Evolutionary conservation across 306 rosid species (phyloP), one percentile per base, ranked within the genome.

Genomic region (Trifolium subterraneum): DNA sequence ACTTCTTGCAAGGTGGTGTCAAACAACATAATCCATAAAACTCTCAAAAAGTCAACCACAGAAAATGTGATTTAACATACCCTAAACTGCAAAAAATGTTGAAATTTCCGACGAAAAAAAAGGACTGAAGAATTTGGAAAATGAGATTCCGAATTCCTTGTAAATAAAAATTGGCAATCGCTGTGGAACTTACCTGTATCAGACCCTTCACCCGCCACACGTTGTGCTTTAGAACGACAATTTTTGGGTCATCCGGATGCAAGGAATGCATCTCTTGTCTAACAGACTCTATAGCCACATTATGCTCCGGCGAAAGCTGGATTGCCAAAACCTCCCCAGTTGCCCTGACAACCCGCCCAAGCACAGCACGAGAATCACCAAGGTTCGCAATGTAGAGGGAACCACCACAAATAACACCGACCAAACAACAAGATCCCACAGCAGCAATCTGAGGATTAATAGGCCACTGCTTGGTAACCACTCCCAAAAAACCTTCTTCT

Each of bases 121-220:
- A 65, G 9, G 54, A 55, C 11, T 25, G 35, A 70, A 72, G n/a
- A 62, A 22, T 23, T 66, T 12, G 69, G 58, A 25, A 19, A 59
- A 31, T 31, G 47, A 55, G 15, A 70, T 5, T 39, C 6, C 0
- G 20, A 33, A 51, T 61, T 64, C 78, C 77, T 50, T 1, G 8
- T 63, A 2, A 65, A 52, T 54, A 16, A 63, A 70, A 72, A 61
- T 41, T 29, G 44, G 15, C 50, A 72, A 47, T 68, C 36, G 48
- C 70, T 59, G 62, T 11, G 50, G 16, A 65, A 66, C 74, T 75
- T 88, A 90, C 97, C 96, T 93, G 98, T 82, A 93, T 90, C 72
- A 93, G 83, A 73, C 98, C 98, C 86, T 93, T 93, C 78, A 90
- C 98, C 11, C 98, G 98, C 98, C 98, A 93, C 18, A 93, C 98